phyloP scores from a whole-genome alignment of 2,329 filamentous ascomycete species.

The Colletotrichum sp. region DNA sequence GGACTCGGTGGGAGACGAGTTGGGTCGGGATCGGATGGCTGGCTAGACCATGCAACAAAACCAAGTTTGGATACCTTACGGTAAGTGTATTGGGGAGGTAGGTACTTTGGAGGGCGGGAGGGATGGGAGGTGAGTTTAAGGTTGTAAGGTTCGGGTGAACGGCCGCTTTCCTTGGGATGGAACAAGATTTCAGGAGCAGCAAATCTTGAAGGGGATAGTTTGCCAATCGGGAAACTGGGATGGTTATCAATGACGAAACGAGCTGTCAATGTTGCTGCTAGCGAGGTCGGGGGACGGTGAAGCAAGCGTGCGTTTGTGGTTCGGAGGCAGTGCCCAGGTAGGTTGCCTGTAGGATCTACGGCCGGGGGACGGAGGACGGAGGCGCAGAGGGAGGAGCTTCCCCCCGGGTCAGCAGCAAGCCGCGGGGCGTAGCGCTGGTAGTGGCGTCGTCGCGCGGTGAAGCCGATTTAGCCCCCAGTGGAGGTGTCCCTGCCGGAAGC shows the following conservation, averaged over 20 bases:
- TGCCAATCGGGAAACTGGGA: neutral
- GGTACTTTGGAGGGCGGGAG: neutral
- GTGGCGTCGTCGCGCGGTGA: constrained; percentile 4
- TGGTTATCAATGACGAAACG: neutral
- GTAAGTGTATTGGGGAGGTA: neutral
- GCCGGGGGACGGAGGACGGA: constrained; percentile 1
- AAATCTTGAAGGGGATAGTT: neutral
- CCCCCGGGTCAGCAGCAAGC: neutral
- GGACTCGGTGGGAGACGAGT: neutral
- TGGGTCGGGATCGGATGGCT: neutral
- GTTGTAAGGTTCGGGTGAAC: neutral
- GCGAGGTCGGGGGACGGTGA: neutral
- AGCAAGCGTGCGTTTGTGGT: neutral
- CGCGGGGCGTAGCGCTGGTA: constrained; percentile 3
- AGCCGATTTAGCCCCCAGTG: neutral
- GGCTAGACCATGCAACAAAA: neutral
- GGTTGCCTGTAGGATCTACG: neutral
- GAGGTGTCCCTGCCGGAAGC: neutral
- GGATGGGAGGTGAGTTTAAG: constrained; percentile 2
- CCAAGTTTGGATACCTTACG: neutral
- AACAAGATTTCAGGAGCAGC: neutral
- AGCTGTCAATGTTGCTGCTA: neutral
- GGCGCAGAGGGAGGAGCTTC: neutral
- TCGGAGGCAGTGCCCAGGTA: neutral
- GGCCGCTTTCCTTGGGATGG: neutral